Evolutionary conservation across 1,139 yeast species (phyloP).

Genomic region (Magnusiomyces magnusii): DNA sequence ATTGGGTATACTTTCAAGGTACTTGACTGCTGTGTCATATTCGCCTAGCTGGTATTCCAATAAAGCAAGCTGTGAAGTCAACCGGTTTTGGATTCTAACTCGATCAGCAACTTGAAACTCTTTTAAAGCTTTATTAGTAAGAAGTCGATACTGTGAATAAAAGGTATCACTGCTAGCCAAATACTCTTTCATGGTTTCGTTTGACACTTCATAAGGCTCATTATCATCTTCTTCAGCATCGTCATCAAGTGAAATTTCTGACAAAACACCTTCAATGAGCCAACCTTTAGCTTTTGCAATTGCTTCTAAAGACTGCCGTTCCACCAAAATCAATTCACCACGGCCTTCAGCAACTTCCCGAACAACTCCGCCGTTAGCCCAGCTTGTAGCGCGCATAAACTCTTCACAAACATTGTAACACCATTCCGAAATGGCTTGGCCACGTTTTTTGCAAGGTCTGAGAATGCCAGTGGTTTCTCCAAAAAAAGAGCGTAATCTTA

Average conservation of each 20-base stretch:
- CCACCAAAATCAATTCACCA: constrained; percentile 34
- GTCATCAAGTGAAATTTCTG: constrained; percentile 33
- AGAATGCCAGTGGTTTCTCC: constrained; percentile 36
- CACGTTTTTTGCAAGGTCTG: constrained; percentile 22
- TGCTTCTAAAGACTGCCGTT: constrained; percentile 33
- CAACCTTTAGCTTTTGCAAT: constrained; percentile 32
- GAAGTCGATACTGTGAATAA: constrained; percentile 31
- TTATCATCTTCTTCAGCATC: constrained; percentile 10
- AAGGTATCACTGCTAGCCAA: constrained; percentile 30
- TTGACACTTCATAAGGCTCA: constrained; percentile 15
- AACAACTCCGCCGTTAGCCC: constrained; percentile 26
- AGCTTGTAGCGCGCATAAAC: constrained; percentile 22
- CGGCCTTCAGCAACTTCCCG: constrained; percentile 33
- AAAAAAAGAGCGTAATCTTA: constrained; percentile 36
- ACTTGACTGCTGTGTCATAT: constrained; percentile 52
- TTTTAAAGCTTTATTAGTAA: constrained; percentile 42
- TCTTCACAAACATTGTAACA: constrained; percentile 30
- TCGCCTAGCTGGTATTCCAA: constrained; percentile 53
- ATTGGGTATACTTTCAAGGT: constrained; percentile 60
- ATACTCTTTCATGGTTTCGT: constrained; percentile 15
- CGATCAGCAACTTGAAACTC: constrained; percentile 45
- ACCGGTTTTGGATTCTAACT: constrained; percentile 59
- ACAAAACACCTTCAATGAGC: constrained; percentile 39
- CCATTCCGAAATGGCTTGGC: constrained; percentile 32
- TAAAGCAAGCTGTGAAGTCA: constrained; percentile 77